Evolutionary conservation across 768 basidiomycete species (phyloP).

Genomic region (Dentipellis fragilis): DNA sequence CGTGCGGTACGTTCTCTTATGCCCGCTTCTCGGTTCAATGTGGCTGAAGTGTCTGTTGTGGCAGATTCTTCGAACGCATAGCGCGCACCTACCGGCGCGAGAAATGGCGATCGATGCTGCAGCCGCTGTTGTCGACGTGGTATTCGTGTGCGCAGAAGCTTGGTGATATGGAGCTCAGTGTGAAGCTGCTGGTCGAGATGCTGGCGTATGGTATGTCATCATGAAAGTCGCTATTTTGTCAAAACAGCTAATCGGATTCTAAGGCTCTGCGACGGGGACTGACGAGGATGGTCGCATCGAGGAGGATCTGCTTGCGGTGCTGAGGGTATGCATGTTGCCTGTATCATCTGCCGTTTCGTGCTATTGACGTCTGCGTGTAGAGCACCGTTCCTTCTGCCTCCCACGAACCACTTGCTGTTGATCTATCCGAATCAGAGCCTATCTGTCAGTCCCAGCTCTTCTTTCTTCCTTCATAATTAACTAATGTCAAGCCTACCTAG

Average conservation of each 20-base stretch:
- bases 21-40: too few species aligned
- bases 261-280: conserved; percentile 26
- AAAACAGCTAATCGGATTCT: not conserved
- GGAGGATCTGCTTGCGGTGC: conserved; percentile 62
- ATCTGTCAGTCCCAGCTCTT: conserved; percentile 40
- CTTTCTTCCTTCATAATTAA: not conserved
- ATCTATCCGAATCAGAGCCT: conserved; percentile 51
- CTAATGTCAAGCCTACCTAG: conserved; percentile 27
- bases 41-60: not conserved
- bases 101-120: conserved; percentile 66
- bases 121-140: conserved; percentile 69
- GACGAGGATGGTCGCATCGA: conserved; percentile 45
- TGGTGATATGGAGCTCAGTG: conserved; percentile 66
- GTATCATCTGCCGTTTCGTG: not conserved
- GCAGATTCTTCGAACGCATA: conserved; percentile 88
- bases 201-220: conserved; percentile 54
- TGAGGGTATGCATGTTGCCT: conserved; percentile 41
- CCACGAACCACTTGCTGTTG: conserved; percentile 49
- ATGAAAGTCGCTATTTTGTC: not conserved
- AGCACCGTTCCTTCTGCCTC: conserved; percentile 56
- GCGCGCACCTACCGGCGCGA: conserved; percentile 83
- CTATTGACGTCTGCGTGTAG: conserved; percentile 26
- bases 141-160: conserved; percentile 74
- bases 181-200: conserved; percentile 76
- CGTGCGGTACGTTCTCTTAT: conserved; percentile 47